A percentile compares a stretch with the other conserved stretches of the same genome.
Conservation (phyloP, 163 green algal genomes). For the Prototheca wickerhamii region DNA sequence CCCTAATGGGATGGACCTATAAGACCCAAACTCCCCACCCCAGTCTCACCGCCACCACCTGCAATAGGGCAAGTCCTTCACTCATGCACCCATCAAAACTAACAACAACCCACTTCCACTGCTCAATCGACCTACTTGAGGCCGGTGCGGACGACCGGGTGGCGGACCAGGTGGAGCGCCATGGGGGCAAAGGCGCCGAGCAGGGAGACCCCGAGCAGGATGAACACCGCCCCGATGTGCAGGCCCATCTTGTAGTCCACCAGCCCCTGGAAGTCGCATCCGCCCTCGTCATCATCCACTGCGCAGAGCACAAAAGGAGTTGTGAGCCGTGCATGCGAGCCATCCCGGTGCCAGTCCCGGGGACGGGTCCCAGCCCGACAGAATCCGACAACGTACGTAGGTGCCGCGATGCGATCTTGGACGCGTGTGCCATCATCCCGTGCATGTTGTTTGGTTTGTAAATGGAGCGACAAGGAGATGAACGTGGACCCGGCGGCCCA, state of each 20-base stretch:
- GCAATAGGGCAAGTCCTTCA: not conserved
- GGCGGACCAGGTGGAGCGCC: not conserved
- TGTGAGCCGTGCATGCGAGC: too few relatives aligned
- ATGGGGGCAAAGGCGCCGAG: slow-evolving; percentile 10
- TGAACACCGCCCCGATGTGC: slow-evolving; percentile 13
- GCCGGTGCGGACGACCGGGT: not conserved
- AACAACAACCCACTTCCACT: not conserved
- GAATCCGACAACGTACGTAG: too few relatives aligned
- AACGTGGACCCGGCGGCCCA: too few relatives aligned
- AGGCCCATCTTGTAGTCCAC: slow-evolving; percentile 12
- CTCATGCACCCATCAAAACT: not conserved
- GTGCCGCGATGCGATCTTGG: too few relatives aligned
- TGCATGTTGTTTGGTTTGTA: too few relatives aligned
- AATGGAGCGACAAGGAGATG: too few relatives aligned
- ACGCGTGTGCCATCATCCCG: too few relatives aligned
- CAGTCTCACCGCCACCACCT: not conserved
- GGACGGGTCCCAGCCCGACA: too few relatives aligned
- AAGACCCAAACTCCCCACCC: too few relatives aligned
- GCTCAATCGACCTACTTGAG: slow-evolving; percentile 1
- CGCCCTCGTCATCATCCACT: not conserved
- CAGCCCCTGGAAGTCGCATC: slow-evolving; percentile 2
- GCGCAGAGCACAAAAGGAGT: too few relatives aligned
- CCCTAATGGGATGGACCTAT: too few relatives aligned
- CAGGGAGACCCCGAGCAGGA: slow-evolving; percentile 12
- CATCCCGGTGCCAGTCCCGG: too few relatives aligned